Evolutionary conservation across 768 basidiomycete species (phyloP), one percentile per base, ranked within the genome.

Genomic region (Lactarius indigo): DNA sequence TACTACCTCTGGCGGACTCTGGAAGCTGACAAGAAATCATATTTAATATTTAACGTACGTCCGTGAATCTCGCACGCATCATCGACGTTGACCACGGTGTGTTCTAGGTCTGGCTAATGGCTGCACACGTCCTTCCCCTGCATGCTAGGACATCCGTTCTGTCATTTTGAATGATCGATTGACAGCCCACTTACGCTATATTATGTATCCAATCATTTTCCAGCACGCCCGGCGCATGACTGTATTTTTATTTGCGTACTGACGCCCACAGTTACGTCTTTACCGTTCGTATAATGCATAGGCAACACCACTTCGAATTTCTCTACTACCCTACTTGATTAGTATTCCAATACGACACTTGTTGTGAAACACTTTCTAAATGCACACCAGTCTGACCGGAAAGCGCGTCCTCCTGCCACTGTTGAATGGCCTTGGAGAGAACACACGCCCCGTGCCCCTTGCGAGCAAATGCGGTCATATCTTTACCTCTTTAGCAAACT

Each of bases 11-110:
- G 66, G 65, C 72, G 72, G 57, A 62, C 66, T 28, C 55, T 64
- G 47, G 61, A 57, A 15, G 66, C 62, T 15, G 73, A 73, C 65
- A 64, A 64, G 59, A 57, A 50, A 33, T 68, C 72, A 20, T 73
- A 73, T 63, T 33, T 65, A 26, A 57, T 73, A n/a, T 72, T 73
- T 61, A 73, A 72, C 50, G 73, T 73, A 55, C 66, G 73, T 73
- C 23, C 52, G 57, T 57, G 28, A 68, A 59, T 64, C 59, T 28
- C 59, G 28, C 63, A 67, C 17, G 33, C 54, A 41, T 58, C 55
- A 31, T 60, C 66, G 66, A 59, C 62, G 60, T 63, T 68, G 61
- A 69, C 66, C 18, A 41, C 60, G 13, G 31, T 60, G 39, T 47
- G 10, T 35, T 50, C 58, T 59, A 69, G 69, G 42, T 68, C 55